These are phyloP conservation scores for Grosmannia serpens DNA, from an alignment of 2,329 filamentous ascomycete genomes.

Conservation along the genomic window DNA sequence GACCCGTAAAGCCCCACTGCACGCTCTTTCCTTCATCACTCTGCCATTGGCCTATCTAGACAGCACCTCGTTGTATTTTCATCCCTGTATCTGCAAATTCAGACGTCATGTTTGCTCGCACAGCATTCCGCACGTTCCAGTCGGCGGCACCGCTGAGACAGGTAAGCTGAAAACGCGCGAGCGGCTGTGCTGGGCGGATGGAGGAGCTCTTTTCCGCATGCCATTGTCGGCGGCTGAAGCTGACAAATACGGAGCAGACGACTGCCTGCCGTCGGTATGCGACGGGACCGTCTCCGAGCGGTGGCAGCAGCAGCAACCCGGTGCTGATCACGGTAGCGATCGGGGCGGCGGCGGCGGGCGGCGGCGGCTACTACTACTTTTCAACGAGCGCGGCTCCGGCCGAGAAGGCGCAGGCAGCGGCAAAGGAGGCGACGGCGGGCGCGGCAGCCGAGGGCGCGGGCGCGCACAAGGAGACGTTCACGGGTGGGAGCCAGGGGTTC, in stretches of 20 bases:
- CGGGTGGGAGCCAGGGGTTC: conserved; percentile 83
- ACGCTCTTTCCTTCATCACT: background rate
- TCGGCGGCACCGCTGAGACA: conserved; percentile 54
- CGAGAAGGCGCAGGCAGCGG: conserved; percentile 32
- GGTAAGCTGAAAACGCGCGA: conserved; percentile 30
- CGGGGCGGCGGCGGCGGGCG: conserved; percentile 41
- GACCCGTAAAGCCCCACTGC: background rate
- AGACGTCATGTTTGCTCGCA: conserved; percentile 54
- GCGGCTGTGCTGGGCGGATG: background rate
- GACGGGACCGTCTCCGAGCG: conserved; percentile 36
- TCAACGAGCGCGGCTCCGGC: conserved; percentile 29
- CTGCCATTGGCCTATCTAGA: background rate
- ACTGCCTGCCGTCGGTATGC: conserved; percentile 45
- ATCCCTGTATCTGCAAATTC: background rate
- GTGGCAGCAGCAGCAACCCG: conserved; percentile 45
- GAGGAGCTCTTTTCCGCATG: background rate
- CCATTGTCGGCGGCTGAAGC: background rate
- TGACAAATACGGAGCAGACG: background rate
- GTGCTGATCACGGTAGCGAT: conserved; percentile 52
- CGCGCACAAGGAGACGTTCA: conserved; percentile 44
- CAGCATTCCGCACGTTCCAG: conserved; percentile 50
- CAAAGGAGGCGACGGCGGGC: conserved; percentile 31
- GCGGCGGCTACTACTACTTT: conserved; percentile 44
- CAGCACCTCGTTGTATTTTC: background rate
- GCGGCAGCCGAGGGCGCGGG: conserved; percentile 18